Evolutionary conservation across 306 rosid genomes (phyloP), one percentile per base, ranked within the genome.

Genomic region (Argentina anserina): DNA sequence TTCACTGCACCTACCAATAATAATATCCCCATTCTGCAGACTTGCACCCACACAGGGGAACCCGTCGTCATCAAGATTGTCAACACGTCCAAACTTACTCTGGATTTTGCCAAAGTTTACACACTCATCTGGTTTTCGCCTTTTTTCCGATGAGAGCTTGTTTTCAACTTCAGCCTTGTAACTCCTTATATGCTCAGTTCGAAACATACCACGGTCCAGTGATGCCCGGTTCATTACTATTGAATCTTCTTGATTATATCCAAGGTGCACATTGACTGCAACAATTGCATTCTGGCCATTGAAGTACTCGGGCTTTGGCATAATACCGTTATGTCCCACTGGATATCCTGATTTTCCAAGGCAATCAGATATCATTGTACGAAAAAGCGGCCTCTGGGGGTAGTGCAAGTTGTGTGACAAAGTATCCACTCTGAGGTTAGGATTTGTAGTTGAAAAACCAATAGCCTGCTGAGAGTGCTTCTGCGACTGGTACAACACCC

Each of bases 401-500:
- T 95, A 95, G 72, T 87, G 86, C 41, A 95, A 75, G 42, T 88
- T 92, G 72, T 92, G 97, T 41, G 99, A 80, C 76, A 95, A 71
- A 14, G 99, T 90, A 83, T 95, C 99, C 43, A 95, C 97, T 75
- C 99, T 84, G 28, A 88, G 85, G 72, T 89, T 71, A 0, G 97
- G 95, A 77, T 95, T 91, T 21, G 85, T 79, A 0, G 97, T 86
- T 6, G 96, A 79, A 73, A 75, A 91, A 20, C 99, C 99, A 80
- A 95, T 95, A 1, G 99, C 99, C 69, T 95, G 99, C 50, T 90
- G 88, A 36, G 95, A 95, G 85, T 95, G 99, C 84, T 95, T 95
- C 81, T 95, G 99, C 5, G 97, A 84, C 65, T 95, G 99, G 75
- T 85, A 95, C 2, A 95, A 88, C 21, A 87, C 96, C 81, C 99